Conservation (phyloP, 2,329 filamentous ascomycete genomes). For the Hysterium pulicare region DNA sequence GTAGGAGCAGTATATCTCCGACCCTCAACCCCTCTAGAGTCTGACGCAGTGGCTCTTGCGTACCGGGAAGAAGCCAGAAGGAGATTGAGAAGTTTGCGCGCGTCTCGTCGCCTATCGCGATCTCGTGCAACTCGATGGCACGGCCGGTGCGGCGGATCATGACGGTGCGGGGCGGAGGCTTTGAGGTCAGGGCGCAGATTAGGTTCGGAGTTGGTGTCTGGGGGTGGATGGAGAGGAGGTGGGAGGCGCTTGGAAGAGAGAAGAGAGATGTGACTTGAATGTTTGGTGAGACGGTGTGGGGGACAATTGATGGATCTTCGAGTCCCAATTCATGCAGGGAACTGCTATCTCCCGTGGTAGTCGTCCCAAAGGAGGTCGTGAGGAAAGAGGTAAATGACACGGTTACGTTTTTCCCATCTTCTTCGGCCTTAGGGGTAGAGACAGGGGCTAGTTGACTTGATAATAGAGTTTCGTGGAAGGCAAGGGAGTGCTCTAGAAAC, state of each 20-base stretch:
- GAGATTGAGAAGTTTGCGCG: conserved; percentile 75
- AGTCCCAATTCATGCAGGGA: neutral
- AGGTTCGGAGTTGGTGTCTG: conserved; percentile 81
- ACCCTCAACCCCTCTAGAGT: conserved; percentile 53
- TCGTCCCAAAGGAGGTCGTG: conserved; percentile 33
- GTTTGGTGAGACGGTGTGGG: conserved; percentile 15
- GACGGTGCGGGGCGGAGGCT: conserved; percentile 65
- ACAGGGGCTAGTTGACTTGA: conserved; percentile 53
- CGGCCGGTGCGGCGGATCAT: conserved; percentile 62
- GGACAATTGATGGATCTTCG: neutral
- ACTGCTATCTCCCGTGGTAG: conserved; percentile 10
- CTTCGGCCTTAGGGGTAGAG: conserved; percentile 4
- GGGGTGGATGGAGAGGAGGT: conserved; percentile 66
- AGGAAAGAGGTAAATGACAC: conserved; percentile 34
- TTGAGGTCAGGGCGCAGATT: conserved; percentile 73
- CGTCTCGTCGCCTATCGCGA: conserved; percentile 75
- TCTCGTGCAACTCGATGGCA: conserved; percentile 39
- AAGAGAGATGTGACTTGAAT: conserved; percentile 60
- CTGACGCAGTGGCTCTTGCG: conserved; percentile 38
- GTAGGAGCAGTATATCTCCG: conserved; percentile 75
- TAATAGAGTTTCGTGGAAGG: conserved; percentile 62
- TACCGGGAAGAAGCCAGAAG: conserved; percentile 66
- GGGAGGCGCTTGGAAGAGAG: conserved; percentile 64
- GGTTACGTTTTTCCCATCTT: conserved; percentile 28
- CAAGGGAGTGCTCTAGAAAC: conserved; percentile 77